Evolutionary conservation across 1,284 basidiomycete genomes (phyloP).

Genomic region (Ceratobasidium theobromae): DNA sequence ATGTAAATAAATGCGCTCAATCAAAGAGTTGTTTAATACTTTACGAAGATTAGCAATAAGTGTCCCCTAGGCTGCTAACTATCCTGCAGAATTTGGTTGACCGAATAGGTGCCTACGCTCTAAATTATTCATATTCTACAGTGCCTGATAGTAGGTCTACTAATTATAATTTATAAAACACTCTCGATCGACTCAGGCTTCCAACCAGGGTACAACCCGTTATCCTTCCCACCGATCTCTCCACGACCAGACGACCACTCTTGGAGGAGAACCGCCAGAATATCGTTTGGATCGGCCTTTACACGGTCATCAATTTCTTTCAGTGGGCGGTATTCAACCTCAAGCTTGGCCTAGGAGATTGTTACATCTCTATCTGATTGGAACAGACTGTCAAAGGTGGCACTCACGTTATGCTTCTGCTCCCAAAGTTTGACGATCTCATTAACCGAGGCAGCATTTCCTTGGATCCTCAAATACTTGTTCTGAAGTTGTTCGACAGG

Average conservation of each 20-base stretch:
- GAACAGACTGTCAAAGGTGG: not conserved
- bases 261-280: constrained; percentile 5
- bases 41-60: too few species aligned
- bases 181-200: constrained; percentile 22
- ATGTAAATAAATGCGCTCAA: constrained; percentile 20
- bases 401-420: constrained; percentile 25
- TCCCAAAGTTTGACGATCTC: constrained; percentile 25
- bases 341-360: constrained; percentile 5
- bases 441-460: not conserved
- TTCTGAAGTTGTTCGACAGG: constrained; percentile 18
- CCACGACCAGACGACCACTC: constrained; percentile 24
- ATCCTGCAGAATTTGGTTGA: too few species aligned
- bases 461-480: constrained; percentile 17
- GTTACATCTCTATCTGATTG: not conserved
- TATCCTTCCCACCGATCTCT: not conserved
- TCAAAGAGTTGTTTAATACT: too few species aligned
- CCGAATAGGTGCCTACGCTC: not conserved
- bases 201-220: constrained; percentile 17
- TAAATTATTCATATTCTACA: not conserved
- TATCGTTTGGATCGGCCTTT: constrained; percentile 1
- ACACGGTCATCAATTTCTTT: constrained; percentile 16
- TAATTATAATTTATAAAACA: constrained; percentile 21
- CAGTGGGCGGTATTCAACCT: constrained; percentile 2
- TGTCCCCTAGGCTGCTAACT: too few species aligned
- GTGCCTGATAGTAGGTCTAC: too few species aligned